phyloP scores from a whole-genome alignment of 1,139 yeast species.

The Geotrichum restrictum region DNA sequence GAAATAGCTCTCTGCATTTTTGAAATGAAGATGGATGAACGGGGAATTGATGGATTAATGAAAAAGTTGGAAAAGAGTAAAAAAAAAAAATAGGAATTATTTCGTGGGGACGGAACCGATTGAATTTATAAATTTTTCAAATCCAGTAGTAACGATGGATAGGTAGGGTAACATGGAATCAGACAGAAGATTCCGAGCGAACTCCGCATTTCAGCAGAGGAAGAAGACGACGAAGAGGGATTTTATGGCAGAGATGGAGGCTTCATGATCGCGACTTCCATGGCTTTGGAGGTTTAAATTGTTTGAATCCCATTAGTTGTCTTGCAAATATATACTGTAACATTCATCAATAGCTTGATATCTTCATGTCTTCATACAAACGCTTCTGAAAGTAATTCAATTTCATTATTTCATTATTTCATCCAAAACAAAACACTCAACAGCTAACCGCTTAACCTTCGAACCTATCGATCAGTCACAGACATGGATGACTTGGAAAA shows the following conservation, averaged over 20 bases:
- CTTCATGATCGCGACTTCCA: no score
- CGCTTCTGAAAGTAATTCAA: no score
- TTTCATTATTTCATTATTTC: no score
- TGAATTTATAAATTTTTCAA: slow-evolving; percentile 7
- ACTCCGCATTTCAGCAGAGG: neutral
- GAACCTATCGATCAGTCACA: neutral
- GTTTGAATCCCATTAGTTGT: no score
- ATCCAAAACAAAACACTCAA: no score
- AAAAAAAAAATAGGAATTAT: slow-evolving; percentile 10
- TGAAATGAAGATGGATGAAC: neutral
- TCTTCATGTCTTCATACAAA: no score
- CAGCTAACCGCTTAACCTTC: neutral
- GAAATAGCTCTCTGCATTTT: slow-evolving; percentile 19
- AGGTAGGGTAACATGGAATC: slow-evolving; percentile 14
- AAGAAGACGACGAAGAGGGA: no score
- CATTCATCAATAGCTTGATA: no score
- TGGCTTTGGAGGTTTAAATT: no score
- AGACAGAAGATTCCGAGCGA: slow-evolving; percentile 3
- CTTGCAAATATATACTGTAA: no score
- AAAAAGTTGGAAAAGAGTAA: slow-evolving; percentile 1
- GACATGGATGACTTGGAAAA: neutral
- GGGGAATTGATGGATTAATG: neutral
- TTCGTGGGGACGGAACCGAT: slow-evolving; percentile 8
- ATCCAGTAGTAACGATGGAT: neutral
- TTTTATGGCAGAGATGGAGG: no score